These are phyloP conservation scores for Lipomyces starkeyi DNA, from an alignment of 805 yeast species.

Conservation along the genomic window DNA sequence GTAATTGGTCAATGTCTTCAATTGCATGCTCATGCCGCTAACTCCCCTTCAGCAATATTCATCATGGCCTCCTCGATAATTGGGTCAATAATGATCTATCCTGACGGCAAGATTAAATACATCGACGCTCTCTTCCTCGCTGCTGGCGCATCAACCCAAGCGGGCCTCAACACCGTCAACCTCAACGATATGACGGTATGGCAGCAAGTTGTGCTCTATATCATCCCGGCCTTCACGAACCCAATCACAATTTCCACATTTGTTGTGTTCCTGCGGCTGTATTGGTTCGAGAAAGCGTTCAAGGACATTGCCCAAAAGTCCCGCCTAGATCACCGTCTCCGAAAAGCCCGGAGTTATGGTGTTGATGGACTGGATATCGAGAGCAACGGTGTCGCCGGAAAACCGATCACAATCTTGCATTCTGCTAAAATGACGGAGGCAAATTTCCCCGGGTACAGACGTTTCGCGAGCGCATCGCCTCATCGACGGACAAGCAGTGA, in stretches of 20 bases:
- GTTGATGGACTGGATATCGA: slow-evolving; percentile 24
- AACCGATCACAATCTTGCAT: slow-evolving; percentile 22
- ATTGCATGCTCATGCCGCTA: slow-evolving; percentile 59
- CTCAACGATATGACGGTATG: slow-evolving; percentile 66
- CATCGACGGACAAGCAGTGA: neutral
- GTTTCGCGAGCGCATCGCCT: neutral
- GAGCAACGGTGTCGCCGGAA: slow-evolving; percentile 24
- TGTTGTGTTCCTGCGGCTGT: slow-evolving; percentile 75
- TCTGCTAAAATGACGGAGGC: slow-evolving; percentile 29
- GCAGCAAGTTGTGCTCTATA: slow-evolving; percentile 78
- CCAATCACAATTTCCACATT: slow-evolving; percentile 88
- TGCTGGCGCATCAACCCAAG: slow-evolving; percentile 82
- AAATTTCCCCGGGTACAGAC: slow-evolving; percentile 25
- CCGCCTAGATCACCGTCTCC: slow-evolving; percentile 77
- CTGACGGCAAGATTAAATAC: slow-evolving; percentile 67
- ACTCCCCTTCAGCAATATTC: slow-evolving; percentile 52
- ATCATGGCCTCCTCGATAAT: slow-evolving; percentile 64
- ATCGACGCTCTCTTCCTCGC: slow-evolving; percentile 82
- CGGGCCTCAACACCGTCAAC: slow-evolving; percentile 86
- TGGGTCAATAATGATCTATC: slow-evolving; percentile 78
- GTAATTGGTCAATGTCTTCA: neutral
- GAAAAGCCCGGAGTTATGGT: slow-evolving; percentile 76
- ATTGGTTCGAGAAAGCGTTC: slow-evolving; percentile 88
- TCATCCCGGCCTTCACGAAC: slow-evolving; percentile 70
- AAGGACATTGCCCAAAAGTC: slow-evolving; percentile 80